These are phyloP conservation scores for Ogataea trehalophila DNA, from an alignment of 805 yeast genomes.

Conservation along the genomic window DNA sequence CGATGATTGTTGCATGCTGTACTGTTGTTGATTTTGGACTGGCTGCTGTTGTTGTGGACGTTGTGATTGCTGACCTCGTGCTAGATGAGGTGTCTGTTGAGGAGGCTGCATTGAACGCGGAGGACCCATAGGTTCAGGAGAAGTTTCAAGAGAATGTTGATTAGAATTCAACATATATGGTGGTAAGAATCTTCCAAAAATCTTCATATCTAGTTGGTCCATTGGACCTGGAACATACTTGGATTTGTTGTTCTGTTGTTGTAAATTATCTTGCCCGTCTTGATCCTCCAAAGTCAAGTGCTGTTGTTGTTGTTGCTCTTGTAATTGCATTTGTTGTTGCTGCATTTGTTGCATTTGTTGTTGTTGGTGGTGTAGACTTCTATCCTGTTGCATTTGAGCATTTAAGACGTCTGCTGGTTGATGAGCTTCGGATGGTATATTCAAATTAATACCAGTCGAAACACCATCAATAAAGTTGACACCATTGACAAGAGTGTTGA, in stretches of 20 bases:
- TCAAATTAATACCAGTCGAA: slow-evolving; percentile 29
- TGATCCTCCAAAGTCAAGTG: background rate
- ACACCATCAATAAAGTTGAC: slow-evolving; percentile 33
- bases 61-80: slow-evolving; percentile 1
- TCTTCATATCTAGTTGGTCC: slow-evolving; percentile 78
- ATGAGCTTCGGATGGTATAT: slow-evolving; percentile 13
- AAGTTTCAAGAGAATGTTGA: slow-evolving; percentile 8
- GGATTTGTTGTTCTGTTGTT: slow-evolving; percentile 8
- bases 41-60: slow-evolving; percentile 1
- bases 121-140: slow-evolving; percentile 11
- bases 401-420: background rate
- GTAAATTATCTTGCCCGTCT: background rate
- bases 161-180: slow-evolving; percentile 66
- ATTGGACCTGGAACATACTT: slow-evolving; percentile 75
- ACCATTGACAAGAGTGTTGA: slow-evolving; percentile 25
- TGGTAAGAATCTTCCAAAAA: slow-evolving; percentile 79
- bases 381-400: background rate
- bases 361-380: slow-evolving; percentile 1
- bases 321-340: background rate
- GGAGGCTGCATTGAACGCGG: background rate
- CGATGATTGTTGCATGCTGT: background rate
- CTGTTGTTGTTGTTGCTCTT: background rate
- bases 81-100: slow-evolving; percentile 1
- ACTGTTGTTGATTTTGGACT: background rate
- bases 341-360: slow-evolving; percentile 4